Percentiles rank a stretch among this genome's conserved stretches.
phyloP scores from a whole-genome alignment of 2,329 filamentous ascomycete genomes.

The Pseudogymnoascus sp. region DNA sequence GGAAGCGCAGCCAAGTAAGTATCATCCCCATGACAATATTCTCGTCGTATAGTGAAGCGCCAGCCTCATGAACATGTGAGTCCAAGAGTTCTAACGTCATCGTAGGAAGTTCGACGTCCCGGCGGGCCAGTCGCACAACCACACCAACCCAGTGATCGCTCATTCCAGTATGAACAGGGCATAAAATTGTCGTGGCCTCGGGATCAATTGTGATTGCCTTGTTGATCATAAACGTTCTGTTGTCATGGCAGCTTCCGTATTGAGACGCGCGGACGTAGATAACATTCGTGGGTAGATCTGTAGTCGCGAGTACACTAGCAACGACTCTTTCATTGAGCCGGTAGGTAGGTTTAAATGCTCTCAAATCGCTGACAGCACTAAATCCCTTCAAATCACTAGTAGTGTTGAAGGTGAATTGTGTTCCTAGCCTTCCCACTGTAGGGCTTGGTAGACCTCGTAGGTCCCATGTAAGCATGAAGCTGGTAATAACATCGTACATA shows the following conservation, averaged over 20 bases:
- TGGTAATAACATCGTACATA: too few species aligned
- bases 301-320: background rate
- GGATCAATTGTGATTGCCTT: background rate
- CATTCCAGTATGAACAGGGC: background rate
- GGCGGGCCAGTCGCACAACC: background rate
- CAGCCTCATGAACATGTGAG: background rate
- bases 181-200: background rate
- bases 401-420: background rate
- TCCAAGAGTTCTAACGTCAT: background rate
- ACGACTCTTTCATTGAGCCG: background rate
- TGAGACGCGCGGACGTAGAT: background rate
- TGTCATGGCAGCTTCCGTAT: background rate
- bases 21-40: too few species aligned
- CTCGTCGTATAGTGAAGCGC: background rate
- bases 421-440: background rate
- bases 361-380: too few species aligned
- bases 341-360: background rate
- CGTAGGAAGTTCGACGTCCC: background rate
- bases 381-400: too few species aligned
- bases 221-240: background rate
- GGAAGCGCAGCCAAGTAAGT: too few species aligned
- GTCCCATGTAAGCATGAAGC: too few species aligned
- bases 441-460: background rate
- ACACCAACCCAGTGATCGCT: background rate
- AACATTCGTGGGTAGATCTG: background rate